A percentile compares a stretch with the other conserved stretches of the same genome.
Conservation (phyloP, 2,329 filamentous ascomycete species). For the Gyromitra esculenta region DNA sequence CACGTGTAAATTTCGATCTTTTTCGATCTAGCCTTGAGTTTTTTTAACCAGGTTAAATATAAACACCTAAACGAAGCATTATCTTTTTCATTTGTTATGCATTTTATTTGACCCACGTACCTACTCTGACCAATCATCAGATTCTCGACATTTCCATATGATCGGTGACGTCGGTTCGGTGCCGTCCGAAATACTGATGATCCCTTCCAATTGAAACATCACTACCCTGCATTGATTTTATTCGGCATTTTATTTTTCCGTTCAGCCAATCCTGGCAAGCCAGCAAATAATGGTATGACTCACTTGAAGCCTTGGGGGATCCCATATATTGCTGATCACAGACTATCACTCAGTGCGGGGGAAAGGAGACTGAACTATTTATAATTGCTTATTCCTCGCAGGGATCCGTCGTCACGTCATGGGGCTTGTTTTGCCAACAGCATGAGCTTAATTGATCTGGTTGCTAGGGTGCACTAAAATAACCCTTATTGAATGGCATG, state of each 20-base stretch:
- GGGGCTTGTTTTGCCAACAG: constrained; percentile 11
- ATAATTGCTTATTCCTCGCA: constrained; percentile 12
- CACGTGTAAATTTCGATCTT: neutral
- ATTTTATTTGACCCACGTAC: neutral
- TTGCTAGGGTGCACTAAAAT: neutral
- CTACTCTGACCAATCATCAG: neutral
- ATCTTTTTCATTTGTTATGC: neutral
- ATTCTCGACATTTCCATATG: neutral
- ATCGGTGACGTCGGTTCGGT: constrained; percentile 15
- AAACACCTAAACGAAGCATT: neutral
- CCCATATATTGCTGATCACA: constrained; percentile 26
- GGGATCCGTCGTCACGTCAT: neutral
- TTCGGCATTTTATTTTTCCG: constrained; percentile 22
- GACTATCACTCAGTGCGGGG: constrained; percentile 35
- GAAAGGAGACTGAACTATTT: neutral
- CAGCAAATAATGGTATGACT: constrained; percentile 13
- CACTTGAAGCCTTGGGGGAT: neutral
- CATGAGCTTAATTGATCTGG: neutral
- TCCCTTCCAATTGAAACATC: neutral
- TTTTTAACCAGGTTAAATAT: neutral
- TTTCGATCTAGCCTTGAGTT: neutral
- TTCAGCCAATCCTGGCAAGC: constrained; percentile 10
- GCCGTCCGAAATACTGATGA: constrained; percentile 5
- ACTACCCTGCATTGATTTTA: constrained; percentile 12
- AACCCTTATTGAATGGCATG: neutral